Evolutionary conservation across 331 rosid species (phyloP).

Genomic region (Malus hybrid): DNA sequence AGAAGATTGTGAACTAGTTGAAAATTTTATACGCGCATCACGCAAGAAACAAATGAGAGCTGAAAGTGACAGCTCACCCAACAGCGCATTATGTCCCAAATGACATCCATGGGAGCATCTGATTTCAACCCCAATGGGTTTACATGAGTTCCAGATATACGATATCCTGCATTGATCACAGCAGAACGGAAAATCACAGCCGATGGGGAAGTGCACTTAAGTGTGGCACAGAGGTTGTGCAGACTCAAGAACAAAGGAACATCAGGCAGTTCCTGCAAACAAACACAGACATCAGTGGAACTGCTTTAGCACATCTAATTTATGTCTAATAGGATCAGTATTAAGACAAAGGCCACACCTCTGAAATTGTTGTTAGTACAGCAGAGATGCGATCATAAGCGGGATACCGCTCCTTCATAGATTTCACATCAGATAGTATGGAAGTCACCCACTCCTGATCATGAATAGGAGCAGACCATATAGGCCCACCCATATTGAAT

Average conservation of each 20-base stretch:
- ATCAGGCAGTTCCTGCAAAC: conserved; percentile 77
- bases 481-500: conserved; percentile 95
- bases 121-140: conserved; percentile 89
- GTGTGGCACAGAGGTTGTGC: conserved; percentile 92
- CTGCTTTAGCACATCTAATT: not conserved
- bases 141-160: conserved; percentile 92
- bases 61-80: conserved; percentile 50
- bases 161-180: conserved; percentile 89
- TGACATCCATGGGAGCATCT: conserved; percentile 94
- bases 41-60: not conserved
- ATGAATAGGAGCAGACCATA: conserved; percentile 97
- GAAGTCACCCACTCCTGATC: conserved; percentile 95
- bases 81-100: conserved; percentile 99
- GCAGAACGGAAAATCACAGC: conserved; percentile 91
- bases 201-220: conserved; percentile 97
- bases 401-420: conserved; percentile 69
- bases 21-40: not conserved
- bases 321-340: not conserved
- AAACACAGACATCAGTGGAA: not conserved
- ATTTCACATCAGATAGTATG: conserved; percentile 61
- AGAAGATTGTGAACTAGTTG: not conserved
- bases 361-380: conserved; percentile 79
- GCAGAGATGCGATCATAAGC: conserved; percentile 90
- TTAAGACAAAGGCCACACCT: conserved; percentile 34
- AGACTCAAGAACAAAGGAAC: conserved; percentile 91